These are phyloP conservation scores for Chloranthus sessilifolius DNA, from an alignment of 164 flowering plant species.

Conservation along the genomic window DNA sequence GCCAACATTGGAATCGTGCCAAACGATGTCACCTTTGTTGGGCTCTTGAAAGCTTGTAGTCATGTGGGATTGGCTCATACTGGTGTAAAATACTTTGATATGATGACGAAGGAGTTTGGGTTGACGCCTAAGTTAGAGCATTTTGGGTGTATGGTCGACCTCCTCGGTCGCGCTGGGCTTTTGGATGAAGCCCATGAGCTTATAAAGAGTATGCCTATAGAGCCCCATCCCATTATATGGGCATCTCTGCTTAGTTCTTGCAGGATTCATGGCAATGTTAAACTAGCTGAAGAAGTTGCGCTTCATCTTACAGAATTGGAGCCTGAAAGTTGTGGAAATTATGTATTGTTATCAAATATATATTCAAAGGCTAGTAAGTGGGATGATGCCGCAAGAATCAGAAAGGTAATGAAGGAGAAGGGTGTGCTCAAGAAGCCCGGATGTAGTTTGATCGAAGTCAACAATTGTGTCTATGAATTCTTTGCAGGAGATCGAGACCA, in stretches of 20 bases:
- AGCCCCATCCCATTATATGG: conserved; percentile 25
- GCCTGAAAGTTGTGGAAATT: conserved; percentile 19
- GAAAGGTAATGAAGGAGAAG: conserved; percentile 16
- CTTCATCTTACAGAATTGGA: conserved; percentile 20
- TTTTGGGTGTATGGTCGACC: conserved; percentile 31
- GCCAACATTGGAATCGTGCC: conserved; percentile 14
- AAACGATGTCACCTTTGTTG: conserved; percentile 27
- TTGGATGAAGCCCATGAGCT: conserved; percentile 20
- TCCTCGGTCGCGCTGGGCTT: conserved; percentile 24
- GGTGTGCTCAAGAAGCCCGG: conserved; percentile 21
- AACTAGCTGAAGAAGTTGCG: conserved; percentile 22
- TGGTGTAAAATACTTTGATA: conserved; percentile 18
- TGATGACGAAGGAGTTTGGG: conserved; percentile 22
- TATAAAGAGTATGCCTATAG: conserved; percentile 24
- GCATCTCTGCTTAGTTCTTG: conserved; percentile 23
- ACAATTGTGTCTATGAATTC: conserved; percentile 18
- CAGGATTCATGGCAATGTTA: conserved; percentile 20
- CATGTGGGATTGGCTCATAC: conserved; percentile 22
- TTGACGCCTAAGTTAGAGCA: conserved; percentile 23
- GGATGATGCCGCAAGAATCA: conserved; percentile 16
- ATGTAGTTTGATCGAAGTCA: conserved; percentile 25
- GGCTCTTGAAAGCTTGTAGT: conserved; percentile 27
- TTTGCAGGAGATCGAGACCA: conserved; percentile 22
- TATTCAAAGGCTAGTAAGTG: conserved; percentile 13
- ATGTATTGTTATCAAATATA: conserved; percentile 18